Base-by-base conservation (phyloP, 345 rosid genomes). In the Linum trigynum region DNA sequence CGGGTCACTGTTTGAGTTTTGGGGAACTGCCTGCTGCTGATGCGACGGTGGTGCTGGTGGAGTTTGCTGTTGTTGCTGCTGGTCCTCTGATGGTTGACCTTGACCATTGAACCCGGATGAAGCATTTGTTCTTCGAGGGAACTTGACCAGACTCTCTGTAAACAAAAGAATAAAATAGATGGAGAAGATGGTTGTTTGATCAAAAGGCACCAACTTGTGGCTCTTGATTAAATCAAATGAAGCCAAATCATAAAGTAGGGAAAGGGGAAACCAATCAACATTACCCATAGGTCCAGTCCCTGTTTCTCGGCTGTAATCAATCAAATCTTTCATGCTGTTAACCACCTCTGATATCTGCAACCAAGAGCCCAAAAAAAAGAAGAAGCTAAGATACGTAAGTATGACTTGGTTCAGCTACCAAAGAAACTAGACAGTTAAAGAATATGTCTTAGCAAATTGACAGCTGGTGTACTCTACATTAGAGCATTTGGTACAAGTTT, bases 271-370 rank as follows among this genome's bases (percentile, higher is more conserved):
- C 5, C 59, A 5, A 9, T 45, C 36, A 36, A 65, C 76, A 90
- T 81, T 89, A 95, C 99, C 99, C 78, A 95, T 91, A 11, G 99
- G 99, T 68, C 99, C 98, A 41, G 85, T 85, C 76, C 81, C 80
- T 55, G 88, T 89, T 80, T 91, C 91, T 76, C 89, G 79, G 77
- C 99, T 91, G 79, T 85, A 95, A 78, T 95, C 99, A 81, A 95
- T 91, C 85, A 95, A 85, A 78, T 95, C 99, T 65, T 95, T 95
- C 99, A 95, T 95, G 64, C 98, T 89, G 71, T 95, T 95, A 62
- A 95, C 98, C 67, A 95, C 99, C 83, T 95, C 99, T 37, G 99
- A 85, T 77, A 87, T 87, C 94, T 87, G 86, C 75, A 71, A 69
- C 15, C 64, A 53, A 36, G 51, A 59, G 2, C 4, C 48, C 3